phyloP scores from a whole-genome alignment of 495 filamentous ascomycete species.

The Podospora appendiculata region DNA sequence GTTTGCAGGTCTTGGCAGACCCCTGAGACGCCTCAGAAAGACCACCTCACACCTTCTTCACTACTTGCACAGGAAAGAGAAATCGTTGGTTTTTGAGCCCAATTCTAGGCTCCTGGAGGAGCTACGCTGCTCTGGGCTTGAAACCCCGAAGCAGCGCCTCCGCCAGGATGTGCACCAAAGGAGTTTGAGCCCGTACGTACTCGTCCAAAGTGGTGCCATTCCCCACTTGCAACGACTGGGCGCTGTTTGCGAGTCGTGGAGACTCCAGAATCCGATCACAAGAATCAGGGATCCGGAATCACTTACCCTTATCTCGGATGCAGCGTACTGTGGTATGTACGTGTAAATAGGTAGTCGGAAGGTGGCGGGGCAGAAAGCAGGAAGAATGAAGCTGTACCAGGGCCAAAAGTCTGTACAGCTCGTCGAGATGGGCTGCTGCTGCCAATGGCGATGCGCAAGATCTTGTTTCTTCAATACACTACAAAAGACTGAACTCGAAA shows the following conservation, averaged over 20 bases:
- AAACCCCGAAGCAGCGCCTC: not conserved
- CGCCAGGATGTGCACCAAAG: not conserved
- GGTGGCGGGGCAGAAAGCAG: no score
- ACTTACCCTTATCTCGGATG: no score
- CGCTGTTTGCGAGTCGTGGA: not conserved
- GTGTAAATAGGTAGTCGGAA: no score
- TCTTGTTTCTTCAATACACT: no score
- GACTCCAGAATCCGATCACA: not conserved
- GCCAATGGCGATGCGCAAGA: no score
- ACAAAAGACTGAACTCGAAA: no score
- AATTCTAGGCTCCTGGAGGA: no score
- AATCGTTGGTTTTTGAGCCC: not conserved
- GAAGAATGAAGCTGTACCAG: no score
- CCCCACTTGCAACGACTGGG: constrained; percentile 22
- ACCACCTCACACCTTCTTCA: not conserved
- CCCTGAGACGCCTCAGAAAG: not conserved
- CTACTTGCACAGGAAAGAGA: not conserved
- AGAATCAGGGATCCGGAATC: no score
- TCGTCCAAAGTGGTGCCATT: constrained; percentile 30
- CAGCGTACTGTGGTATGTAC: no score
- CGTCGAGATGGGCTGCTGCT: no score
- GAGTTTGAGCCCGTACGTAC: not conserved
- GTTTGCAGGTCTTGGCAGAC: not conserved
- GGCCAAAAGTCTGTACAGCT: no score
- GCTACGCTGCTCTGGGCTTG: not conserved